Percentiles rank a stretch among this genome's conserved stretches.
These are phyloP conservation scores for Diplodia seriata DNA, from an alignment of 2,329 filamentous ascomycete species.

Conservation along the genomic window DNA sequence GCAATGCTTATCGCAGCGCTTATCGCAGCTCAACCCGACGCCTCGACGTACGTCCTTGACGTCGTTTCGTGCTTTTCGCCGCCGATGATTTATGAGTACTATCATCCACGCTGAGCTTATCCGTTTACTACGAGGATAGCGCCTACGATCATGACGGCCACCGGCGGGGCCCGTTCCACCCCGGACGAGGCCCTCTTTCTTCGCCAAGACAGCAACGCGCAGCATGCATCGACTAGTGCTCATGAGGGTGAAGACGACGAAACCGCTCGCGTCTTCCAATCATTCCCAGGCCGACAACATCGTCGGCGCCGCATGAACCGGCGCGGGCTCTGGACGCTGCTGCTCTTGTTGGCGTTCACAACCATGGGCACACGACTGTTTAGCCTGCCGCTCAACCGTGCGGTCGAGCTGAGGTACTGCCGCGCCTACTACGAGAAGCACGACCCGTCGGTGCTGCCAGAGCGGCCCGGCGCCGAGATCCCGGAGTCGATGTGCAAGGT, in stretches of 20 bases:
- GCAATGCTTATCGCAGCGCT: constrained; percentile 4
- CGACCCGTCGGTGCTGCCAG: constrained; percentile 47
- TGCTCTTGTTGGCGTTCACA: constrained; percentile 44
- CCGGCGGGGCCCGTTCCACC: background rate
- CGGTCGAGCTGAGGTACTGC: constrained; percentile 52
- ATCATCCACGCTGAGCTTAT: background rate
- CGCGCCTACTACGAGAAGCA: constrained; percentile 56
- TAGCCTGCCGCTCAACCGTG: constrained; percentile 47
- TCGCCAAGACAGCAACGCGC: background rate
- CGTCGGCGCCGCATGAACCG: background rate
- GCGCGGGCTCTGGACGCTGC: constrained; percentile 33
- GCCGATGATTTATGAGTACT: background rate
- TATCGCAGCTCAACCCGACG: background rate
- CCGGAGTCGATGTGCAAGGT: constrained; percentile 63
- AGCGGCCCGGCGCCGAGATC: constrained; percentile 48
- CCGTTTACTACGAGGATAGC: background rate
- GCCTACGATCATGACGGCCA: background rate
- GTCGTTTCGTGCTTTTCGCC: background rate
- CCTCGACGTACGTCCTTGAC: background rate
- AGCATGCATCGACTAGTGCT: background rate
- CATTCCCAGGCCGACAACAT: constrained; percentile 5
- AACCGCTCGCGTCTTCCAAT: background rate
- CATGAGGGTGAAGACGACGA: background rate
- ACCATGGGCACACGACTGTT: constrained; percentile 45
- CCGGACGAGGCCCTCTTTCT: background rate